These are phyloP conservation scores for Pichia scutulata DNA, from an alignment of 805 yeast genomes.

Conservation along the genomic window DNA sequence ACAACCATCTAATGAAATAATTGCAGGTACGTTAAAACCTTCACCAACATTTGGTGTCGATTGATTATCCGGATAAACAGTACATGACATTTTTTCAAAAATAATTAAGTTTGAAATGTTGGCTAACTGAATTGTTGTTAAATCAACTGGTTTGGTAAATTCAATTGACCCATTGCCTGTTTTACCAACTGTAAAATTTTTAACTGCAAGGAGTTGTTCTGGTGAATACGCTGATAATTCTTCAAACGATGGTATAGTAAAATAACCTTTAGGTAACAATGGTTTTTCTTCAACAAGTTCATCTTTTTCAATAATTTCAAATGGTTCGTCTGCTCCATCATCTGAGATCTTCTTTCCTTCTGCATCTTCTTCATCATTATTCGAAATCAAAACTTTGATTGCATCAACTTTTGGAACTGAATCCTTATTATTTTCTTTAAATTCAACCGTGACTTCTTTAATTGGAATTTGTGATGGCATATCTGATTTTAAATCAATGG, in stretches of 20 bases:
- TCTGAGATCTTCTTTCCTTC: neutral
- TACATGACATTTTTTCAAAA: conserved; percentile 52
- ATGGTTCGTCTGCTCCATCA: neutral
- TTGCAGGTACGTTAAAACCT: conserved; percentile 74
- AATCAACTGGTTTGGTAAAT: conserved; percentile 76
- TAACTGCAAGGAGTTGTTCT: conserved; percentile 55
- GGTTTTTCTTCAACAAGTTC: neutral
- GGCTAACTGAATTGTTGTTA: conserved; percentile 57
- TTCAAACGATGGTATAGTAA: conserved; percentile 72
- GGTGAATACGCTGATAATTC: conserved; percentile 53
- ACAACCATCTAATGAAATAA: conserved; percentile 68
- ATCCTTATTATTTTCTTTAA: neutral
- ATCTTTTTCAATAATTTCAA: conserved; percentile 1
- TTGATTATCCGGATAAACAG: conserved; percentile 64
- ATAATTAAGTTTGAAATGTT: conserved; percentile 60
- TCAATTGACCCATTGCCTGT: conserved; percentile 68
- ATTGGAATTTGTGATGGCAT: conserved; percentile 3
- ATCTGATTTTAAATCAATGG: conserved; percentile 27
- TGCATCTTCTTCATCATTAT: neutral
- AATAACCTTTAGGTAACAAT: conserved; percentile 58
- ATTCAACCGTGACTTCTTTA: neutral
- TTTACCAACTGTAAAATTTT: conserved; percentile 70
- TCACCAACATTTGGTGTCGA: conserved; percentile 61
- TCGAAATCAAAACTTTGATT: neutral
- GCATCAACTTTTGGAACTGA: neutral